These are phyloP conservation scores for Coemansia sp. DNA, from an alignment of 192 early-diverging fungal species.

Conservation along the genomic window DNA sequence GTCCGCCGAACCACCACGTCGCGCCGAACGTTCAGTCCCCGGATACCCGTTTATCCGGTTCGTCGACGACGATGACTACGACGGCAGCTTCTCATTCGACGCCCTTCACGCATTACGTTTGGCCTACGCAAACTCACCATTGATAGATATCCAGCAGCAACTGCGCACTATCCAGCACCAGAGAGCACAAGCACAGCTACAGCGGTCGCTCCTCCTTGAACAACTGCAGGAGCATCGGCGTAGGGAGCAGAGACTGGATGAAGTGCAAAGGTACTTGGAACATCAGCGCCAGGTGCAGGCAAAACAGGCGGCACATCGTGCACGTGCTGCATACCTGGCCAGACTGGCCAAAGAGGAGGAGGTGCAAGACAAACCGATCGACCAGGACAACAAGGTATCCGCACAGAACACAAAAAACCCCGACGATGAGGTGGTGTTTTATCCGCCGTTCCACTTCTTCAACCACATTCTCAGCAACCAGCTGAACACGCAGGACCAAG, in stretches of 20 bases:
- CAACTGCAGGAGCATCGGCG: constrained; percentile 27
- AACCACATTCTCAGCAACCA: constrained; percentile 37
- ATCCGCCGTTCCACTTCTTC: constrained; percentile 47
- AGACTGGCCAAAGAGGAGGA: constrained; percentile 23
- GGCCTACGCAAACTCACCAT: constrained; percentile 30
- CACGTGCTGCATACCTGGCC: constrained; percentile 19
- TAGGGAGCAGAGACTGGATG: constrained; percentile 25
- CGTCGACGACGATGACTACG: constrained; percentile 38
- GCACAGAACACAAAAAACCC: neutral
- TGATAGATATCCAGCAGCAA: constrained; percentile 29
- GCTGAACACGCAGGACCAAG: constrained; percentile 33
- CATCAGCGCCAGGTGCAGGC: constrained; percentile 24
- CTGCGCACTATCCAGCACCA: constrained; percentile 35
- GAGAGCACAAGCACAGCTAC: constrained; percentile 34
- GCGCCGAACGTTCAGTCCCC: constrained; percentile 25
- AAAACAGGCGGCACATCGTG: constrained; percentile 17
- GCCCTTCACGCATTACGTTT: constrained; percentile 48
- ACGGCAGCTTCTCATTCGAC: constrained; percentile 51
- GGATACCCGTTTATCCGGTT: constrained; percentile 48
- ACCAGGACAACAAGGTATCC: too few species aligned
- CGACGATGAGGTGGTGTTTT: constrained; percentile 11
- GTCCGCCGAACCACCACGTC: neutral
- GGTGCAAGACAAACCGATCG: constrained; percentile 15
- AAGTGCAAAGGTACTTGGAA: constrained; percentile 30
- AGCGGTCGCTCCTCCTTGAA: constrained; percentile 20